Conservation (phyloP, 179 eudicot genomes). For the Kewa caespitosa region DNA sequence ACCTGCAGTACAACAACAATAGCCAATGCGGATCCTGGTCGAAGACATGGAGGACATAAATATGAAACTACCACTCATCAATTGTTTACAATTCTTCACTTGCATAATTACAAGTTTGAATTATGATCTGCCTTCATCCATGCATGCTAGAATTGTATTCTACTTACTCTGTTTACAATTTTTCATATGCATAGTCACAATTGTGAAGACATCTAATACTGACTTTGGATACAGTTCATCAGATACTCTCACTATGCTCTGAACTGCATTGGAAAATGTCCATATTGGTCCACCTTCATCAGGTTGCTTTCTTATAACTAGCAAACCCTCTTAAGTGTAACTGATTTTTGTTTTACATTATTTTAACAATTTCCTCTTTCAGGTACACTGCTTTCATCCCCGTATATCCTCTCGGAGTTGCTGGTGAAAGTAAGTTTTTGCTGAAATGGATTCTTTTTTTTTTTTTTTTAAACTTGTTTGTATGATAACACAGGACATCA, state of each 20-base stretch:
- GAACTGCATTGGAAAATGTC: conserved; percentile 57
- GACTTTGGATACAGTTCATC: conserved; percentile 52
- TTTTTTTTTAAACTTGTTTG: neutral
- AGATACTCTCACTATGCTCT: conserved; percentile 85
- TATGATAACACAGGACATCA: neutral
- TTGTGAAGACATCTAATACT: conserved; percentile 8
- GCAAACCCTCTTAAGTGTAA: neutral
- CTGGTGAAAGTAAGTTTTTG: conserved; percentile 72
- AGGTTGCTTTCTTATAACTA: conserved; percentile 45
- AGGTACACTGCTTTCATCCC: conserved; percentile 87
- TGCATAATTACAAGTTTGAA: neutral
- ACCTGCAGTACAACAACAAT: no score
- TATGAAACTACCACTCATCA: no score
- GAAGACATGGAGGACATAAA: no score
- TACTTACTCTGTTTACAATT: conserved; percentile 1
- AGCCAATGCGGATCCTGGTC: no score
- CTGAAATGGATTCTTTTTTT: neutral
- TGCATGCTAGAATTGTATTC: neutral
- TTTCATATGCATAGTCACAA: no score
- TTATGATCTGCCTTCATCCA: neutral
- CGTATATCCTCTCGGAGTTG: conserved; percentile 67
- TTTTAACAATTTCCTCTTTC: conserved; percentile 10
- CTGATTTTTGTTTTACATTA: conserved; percentile 10
- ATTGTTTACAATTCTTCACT: neutral
- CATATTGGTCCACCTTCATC: conserved; percentile 59